A percentile compares a stretch with the other conserved stretches of the same genome.
Conservation (phyloP, 768 basidiomycete species). For the Phaffia australis region DNA sequence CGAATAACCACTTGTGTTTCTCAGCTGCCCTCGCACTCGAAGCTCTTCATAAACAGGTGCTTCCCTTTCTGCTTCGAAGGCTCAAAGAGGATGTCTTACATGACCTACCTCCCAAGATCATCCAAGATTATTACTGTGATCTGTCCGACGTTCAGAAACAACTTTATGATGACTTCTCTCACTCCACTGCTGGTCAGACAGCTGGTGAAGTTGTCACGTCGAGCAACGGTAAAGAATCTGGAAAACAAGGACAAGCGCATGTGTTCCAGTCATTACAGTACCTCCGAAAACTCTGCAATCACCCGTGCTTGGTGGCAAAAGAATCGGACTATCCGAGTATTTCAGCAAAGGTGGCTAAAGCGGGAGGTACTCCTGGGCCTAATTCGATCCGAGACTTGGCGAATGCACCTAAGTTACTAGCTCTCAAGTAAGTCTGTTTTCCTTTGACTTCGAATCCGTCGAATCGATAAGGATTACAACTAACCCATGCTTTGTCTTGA, state of each 20-base stretch:
- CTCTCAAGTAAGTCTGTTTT: constrained; percentile 56
- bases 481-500: neutral
- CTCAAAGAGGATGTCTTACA: constrained; percentile 93
- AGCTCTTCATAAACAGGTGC: constrained; percentile 92
- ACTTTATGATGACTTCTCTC: constrained; percentile 87
- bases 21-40: constrained; percentile 86
- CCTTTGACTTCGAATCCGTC: neutral
- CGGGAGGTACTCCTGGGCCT: constrained; percentile 31
- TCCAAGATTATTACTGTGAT: constrained; percentile 98
- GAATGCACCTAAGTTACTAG: constrained; percentile 87
- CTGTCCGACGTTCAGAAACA: constrained; percentile 86
- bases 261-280: constrained; percentile 97
- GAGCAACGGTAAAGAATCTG: constrained; percentile 45
- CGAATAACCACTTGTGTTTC: neutral
- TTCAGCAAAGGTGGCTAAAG: constrained; percentile 41
- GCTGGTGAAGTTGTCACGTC: constrained; percentile 9
- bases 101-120: constrained; percentile 96
- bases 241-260: constrained; percentile 54
- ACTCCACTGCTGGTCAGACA: constrained; percentile 45
- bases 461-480: neutral
- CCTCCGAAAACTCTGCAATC: constrained; percentile 92
- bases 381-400: constrained; percentile 58
- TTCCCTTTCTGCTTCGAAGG: constrained; percentile 93
- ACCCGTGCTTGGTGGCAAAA: constrained; percentile 83
- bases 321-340: constrained; percentile 50